Base-by-base conservation (phyloP, 352 stramenopile species). In the Globisporangium recalcitrans region DNA sequence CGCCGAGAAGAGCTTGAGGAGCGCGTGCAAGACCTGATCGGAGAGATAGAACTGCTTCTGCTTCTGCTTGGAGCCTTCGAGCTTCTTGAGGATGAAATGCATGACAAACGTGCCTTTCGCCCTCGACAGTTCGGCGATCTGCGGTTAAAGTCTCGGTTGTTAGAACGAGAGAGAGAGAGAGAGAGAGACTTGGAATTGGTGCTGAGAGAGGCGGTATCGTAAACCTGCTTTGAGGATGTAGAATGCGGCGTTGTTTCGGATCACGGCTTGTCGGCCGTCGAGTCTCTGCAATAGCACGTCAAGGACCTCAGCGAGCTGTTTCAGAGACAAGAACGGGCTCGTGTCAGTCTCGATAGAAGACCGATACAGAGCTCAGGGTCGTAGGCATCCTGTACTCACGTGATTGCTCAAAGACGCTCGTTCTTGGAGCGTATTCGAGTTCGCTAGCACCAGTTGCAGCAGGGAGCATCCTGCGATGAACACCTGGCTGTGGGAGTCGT, bases 1-100 rank as follows among this genome's bases (percentile, higher is more conserved):
- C 10, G 71, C 70, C 16, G 74, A 57, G 11, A 80, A 58, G 13
- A 84, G 59, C 55, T 86, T 84, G 56, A 82, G 58, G 0, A 82
- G 14, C 0, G 73, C 70, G 26, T 78, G 57, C 7, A 86, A 34
- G 13, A 68, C 49, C 53, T 84, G 72, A 22, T 66, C 64, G 4
- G 63, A 53, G 16, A 62, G 31, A 8, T 53, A 46, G 26, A 69
- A 62, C 2, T 52, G 29, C 34, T 63, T 22, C 11, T 51, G 44
- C 21, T 52, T 21, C 3, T 32, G 26, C 10, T 34, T 26, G 13
- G 24, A 67, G 14, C n/a, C 31, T 48, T 78, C 71, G n/a, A 67
- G 46, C 36, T 67, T 32, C 26, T 69, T 67, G n/a, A 78, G 63
- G 21, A 79, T 52, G 0, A 69, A 52, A 13, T 82, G 74, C 27